phyloP scores from a whole-genome alignment of 371 early-diverging fungal genomes.

The Mucor circinelloides region DNA sequence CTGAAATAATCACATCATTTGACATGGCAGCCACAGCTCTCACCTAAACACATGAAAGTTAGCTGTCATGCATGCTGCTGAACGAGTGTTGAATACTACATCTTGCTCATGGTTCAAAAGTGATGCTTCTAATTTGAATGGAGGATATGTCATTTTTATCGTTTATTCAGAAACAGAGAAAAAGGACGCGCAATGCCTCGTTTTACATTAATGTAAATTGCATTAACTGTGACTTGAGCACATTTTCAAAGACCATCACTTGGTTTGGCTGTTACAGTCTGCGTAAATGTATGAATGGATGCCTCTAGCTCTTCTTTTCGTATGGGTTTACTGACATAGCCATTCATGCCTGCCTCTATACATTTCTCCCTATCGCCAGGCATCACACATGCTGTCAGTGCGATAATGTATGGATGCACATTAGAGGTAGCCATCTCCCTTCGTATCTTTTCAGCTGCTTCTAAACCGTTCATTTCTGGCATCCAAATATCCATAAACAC shows the following conservation, averaged over 20 bases:
- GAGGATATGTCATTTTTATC: slow-evolving; percentile 17
- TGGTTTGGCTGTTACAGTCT: not conserved
- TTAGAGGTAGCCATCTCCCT: slow-evolving; percentile 25
- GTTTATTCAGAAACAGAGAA: not conserved
- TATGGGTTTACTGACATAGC: slow-evolving; percentile 46
- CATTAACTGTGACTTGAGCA: not conserved
- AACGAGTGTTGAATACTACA: slow-evolving; percentile 12
- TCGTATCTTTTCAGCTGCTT: slow-evolving; percentile 49
- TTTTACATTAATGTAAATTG: not conserved
- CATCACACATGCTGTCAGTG: slow-evolving; percentile 63
- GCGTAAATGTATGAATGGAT: slow-evolving; percentile 25
- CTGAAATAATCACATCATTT: slow-evolving; percentile 71
- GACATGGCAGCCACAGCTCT: slow-evolving; percentile 70
- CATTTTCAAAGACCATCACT: not conserved
- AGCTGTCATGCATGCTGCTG: not conserved
- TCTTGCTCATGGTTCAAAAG: slow-evolving; percentile 39
- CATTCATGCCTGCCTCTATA: slow-evolving; percentile 46
- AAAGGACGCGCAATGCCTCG: slow-evolving; percentile 16
- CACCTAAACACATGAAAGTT: slow-evolving; percentile 51
- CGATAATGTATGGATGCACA: slow-evolving; percentile 50
- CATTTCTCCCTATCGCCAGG: slow-evolving; percentile 57
- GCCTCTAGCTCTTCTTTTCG: slow-evolving; percentile 50
- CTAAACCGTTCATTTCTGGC: slow-evolving; percentile 60
- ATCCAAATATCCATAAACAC: slow-evolving; percentile 63
- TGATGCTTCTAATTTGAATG: slow-evolving; percentile 20